Conservation (phyloP, 2,329 filamentous ascomycete genomes). For the Dryadomyces quercus-mongolicae region DNA sequence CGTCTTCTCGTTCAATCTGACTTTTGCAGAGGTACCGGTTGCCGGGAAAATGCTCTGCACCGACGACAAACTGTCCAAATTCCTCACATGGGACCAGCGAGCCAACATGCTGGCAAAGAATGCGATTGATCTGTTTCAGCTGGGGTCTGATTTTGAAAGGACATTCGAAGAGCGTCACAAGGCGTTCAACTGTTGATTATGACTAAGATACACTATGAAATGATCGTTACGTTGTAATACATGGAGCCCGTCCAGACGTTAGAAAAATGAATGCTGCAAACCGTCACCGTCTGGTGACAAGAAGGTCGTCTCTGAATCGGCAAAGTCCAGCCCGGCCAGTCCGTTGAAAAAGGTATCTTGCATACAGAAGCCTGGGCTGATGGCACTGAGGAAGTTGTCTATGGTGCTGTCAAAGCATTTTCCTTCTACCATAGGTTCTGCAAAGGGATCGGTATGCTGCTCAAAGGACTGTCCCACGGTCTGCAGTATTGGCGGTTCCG, state of each 20-base stretch:
- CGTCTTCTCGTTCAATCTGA: no score
- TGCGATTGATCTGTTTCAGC: neutral
- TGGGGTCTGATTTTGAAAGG: neutral
- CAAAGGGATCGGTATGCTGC: neutral
- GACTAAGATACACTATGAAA: neutral
- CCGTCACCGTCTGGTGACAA: neutral
- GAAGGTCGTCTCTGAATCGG: neutral
- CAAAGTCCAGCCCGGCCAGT: neutral
- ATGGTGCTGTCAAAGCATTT: neutral
- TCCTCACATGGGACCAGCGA: neutral
- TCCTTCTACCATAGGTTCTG: neutral
- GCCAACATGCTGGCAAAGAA: neutral
- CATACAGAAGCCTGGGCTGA: neutral
- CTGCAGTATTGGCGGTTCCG: no score
- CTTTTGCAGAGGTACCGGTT: neutral
- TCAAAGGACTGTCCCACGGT: neutral
- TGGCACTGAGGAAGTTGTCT: neutral
- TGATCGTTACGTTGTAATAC: neutral
- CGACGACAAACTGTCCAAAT: neutral
- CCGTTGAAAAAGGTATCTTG: neutral
- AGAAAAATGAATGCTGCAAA: neutral
- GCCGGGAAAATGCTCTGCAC: conserved; percentile 1
- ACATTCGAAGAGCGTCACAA: neutral
- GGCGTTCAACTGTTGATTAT: neutral
- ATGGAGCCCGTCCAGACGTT: no score